These are phyloP conservation scores for Nannochloropsis granulata DNA, from an alignment of 108 stramenopile species.

Conservation along the genomic window DNA sequence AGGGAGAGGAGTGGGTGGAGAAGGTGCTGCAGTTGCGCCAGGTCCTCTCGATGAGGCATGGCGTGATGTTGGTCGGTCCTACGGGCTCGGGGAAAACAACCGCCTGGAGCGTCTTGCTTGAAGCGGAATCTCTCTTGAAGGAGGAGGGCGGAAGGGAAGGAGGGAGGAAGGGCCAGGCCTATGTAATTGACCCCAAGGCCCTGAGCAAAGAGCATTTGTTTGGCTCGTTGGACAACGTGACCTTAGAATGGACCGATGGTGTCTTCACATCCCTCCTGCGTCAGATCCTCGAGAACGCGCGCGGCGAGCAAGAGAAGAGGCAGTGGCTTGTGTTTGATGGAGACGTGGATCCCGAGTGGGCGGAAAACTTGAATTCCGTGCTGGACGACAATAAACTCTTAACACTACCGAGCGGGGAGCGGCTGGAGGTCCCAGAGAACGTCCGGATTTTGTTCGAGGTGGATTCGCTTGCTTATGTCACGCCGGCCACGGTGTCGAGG, in stretches of 20 bases:
- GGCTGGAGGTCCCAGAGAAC: conserved; percentile 42
- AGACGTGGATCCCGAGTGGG: conserved; percentile 90
- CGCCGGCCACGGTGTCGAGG: conserved; percentile 91
- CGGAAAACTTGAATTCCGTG: conserved; percentile 57
- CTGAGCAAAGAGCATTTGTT: conserved; percentile 75
- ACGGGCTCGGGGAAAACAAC: conserved; percentile 63
- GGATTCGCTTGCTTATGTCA: conserved; percentile 81
- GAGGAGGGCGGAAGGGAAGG: background rate
- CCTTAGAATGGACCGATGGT: conserved; percentile 99
- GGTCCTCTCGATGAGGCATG: conserved; percentile 73
- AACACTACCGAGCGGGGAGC: conserved; percentile 85
- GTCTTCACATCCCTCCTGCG: conserved; percentile 61
- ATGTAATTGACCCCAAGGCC: conserved; percentile 92
- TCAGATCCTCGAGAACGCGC: conserved; percentile 67
- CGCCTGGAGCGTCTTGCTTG: conserved; percentile 55
- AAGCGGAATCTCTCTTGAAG: conserved; percentile 62
- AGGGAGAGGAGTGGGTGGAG: conserved; percentile 64
- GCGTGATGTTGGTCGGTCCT: conserved; percentile 90
- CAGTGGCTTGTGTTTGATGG: conserved; percentile 96
- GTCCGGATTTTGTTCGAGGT: conserved; percentile 44
- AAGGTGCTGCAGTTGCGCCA: conserved; percentile 88
- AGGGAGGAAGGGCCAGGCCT: conserved; percentile 70
- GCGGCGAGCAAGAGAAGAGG: conserved; percentile 70
- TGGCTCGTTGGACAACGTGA: conserved; percentile 86
- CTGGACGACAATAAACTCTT: conserved; percentile 91